These are phyloP conservation scores for Sporothrix sp. DNA, from an alignment of 2,329 filamentous ascomycete genomes.

Conservation along the genomic window DNA sequence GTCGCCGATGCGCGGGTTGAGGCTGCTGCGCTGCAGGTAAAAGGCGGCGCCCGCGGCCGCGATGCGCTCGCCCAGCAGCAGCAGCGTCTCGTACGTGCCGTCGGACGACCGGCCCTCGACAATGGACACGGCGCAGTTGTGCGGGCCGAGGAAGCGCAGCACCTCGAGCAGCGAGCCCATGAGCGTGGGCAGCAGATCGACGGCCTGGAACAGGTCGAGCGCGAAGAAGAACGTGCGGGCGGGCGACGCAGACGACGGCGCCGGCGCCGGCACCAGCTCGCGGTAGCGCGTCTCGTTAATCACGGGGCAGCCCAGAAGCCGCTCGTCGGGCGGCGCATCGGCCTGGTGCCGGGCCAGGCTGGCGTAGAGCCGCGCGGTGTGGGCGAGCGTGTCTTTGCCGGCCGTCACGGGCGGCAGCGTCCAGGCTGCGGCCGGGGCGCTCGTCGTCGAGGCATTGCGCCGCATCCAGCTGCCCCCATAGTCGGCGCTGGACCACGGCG, in stretches of 20 bases:
- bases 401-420: background rate
- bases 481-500: background rate
- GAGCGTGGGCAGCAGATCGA: background rate
- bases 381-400: background rate
- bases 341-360: background rate
- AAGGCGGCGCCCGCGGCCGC: background rate
- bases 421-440: background rate
- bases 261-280: background rate
- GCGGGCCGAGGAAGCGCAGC: background rate
- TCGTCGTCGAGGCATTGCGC: background rate
- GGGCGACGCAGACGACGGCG: too few species aligned
- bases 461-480: conserved; percentile 3
- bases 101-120: background rate
- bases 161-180: background rate
- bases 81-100: background rate
- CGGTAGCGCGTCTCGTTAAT: background rate
- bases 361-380: background rate
- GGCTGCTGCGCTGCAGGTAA: background rate
- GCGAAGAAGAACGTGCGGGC: background rate
- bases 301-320: background rate
- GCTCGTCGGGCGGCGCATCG: background rate
- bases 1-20: background rate
- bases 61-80: background rate
- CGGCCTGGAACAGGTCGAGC: background rate
- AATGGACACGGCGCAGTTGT: background rate